Base-by-base conservation (phyloP, 202 grass and related monocot species). In the Schoenoplectus tabernaemontani region DNA sequence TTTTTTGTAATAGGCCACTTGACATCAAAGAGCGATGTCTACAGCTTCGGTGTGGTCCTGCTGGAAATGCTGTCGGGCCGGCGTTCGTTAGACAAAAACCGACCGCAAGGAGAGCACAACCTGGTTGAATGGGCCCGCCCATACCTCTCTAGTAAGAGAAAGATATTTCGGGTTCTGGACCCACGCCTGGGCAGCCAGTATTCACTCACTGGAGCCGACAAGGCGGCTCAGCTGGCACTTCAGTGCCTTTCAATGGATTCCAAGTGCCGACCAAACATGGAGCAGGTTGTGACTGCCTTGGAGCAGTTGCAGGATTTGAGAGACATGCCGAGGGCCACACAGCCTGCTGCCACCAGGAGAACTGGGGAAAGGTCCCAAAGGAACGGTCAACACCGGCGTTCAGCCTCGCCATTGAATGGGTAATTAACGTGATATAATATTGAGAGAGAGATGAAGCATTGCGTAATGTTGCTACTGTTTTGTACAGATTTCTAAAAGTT, bases 101-200 rank as follows among this genome's bases (percentile, higher is more conserved):
- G 88, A 22, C 91, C 91, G 0, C 78, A 42, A 0, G 88, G 91
- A 9, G 83, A 93, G 84, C 88, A 93, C 76, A 88, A 87, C 73
- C 68, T 93, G 64, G 91, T 93, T 42, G 88, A 90, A 74, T 93
- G 91, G 91, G 88, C 91, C 33, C 83, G 81, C 46, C 91, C 88
- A 34, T 89, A 85, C 79, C 58, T 93, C 61, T 88, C 82, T 30
- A 93, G 88, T 82, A 91, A 87, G 63, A 57, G 91, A 50, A 89
- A 84, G 68, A 83, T 88, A 32, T 83, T 87, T 17, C 81, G 42
- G 53, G 80, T 93, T 56, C 54, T 93, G 69, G 91, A 91, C 24
- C 44, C 84, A 46, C 81, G 91, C 8, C 56, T 93, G 79, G 84
- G 86, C 4, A 87, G 86, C 16, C 88, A 91, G 59, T 93, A 91